Evolutionary conservation across 371 early-diverging fungal genomes (phyloP).

Genomic region (Nematocida sp.): DNA sequence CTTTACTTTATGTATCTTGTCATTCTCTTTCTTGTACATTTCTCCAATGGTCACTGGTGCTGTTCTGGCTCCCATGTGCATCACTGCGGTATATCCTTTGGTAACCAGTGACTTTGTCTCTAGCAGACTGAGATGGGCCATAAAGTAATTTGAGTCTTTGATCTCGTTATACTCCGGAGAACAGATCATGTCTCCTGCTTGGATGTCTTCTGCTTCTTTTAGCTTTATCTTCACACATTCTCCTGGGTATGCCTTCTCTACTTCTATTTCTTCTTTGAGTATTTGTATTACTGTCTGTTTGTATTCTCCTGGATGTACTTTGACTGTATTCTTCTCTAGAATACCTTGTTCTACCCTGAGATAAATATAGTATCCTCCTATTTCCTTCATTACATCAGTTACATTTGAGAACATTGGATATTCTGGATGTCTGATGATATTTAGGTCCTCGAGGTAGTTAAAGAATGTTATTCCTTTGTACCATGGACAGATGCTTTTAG

Average conservation of each 20-base stretch:
- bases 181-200: slow-evolving; percentile 55
- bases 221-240: slow-evolving; percentile 62
- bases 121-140: slow-evolving; percentile 56
- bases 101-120: slow-evolving; percentile 60
- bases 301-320: slow-evolving; percentile 51
- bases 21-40: slow-evolving; percentile 55
- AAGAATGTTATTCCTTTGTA: slow-evolving; percentile 62
- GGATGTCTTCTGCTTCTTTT: slow-evolving; percentile 58
- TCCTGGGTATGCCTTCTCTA: slow-evolving; percentile 55
- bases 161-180: slow-evolving; percentile 12
- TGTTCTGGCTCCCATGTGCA: slow-evolving; percentile 59
- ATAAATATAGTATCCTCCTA: slow-evolving; percentile 39
- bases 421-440: slow-evolving; percentile 22
- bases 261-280: slow-evolving; percentile 62
- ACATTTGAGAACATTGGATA: slow-evolving; percentile 35
- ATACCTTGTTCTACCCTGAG: slow-evolving; percentile 57
- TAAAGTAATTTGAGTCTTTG: slow-evolving; percentile 54
- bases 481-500: slow-evolving; percentile 34
- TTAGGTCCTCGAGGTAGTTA: slow-evolving; percentile 53
- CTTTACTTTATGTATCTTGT: slow-evolving; percentile 58
- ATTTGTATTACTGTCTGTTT: slow-evolving; percentile 44
- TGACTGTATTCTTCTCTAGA: slow-evolving; percentile 38
- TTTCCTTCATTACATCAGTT: slow-evolving; percentile 52
- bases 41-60: slow-evolving; percentile 57
- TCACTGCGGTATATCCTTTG: slow-evolving; percentile 61